Percentiles rank a stretch among this genome's conserved stretches.
These are phyloP conservation scores for Pseudopithomyces maydicus DNA, from an alignment of 2,329 filamentous ascomycete species.

Conservation along the genomic window DNA sequence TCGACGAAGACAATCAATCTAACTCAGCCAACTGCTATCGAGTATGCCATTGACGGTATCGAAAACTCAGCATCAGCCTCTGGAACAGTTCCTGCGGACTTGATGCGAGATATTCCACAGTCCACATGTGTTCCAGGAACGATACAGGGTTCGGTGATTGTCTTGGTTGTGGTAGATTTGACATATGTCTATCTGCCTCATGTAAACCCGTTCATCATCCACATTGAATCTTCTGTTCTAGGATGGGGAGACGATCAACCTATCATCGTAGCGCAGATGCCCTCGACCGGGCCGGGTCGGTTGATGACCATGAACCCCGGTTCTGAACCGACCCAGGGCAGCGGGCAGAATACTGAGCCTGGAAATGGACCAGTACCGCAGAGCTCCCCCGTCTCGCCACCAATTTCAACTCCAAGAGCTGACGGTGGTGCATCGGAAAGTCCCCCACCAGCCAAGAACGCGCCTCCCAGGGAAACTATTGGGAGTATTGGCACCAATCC, in stretches of 20 bases:
- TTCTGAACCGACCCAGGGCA: constrained; percentile 11
- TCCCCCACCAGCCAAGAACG: background rate
- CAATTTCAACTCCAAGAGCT: background rate
- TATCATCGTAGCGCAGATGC: constrained; percentile 13
- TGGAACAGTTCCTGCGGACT: constrained; percentile 41
- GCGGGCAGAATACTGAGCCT: background rate
- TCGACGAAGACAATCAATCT: constrained; percentile 43
- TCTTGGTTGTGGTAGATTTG: constrained; percentile 49
- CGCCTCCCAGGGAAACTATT: constrained; percentile 18
- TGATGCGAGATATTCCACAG: constrained; percentile 42
- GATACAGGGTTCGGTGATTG: constrained; percentile 47
- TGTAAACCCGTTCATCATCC: constrained; percentile 30
- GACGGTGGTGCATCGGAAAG: background rate
- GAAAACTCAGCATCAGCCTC: constrained; percentile 31
- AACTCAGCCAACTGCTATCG: constrained; percentile 40
- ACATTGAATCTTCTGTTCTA: constrained; percentile 34
- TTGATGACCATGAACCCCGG: constrained; percentile 23
- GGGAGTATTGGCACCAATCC: constrained; percentile 35
- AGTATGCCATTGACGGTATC: constrained; percentile 41
- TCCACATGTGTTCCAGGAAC: constrained; percentile 41
- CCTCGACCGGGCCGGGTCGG: constrained; percentile 2
- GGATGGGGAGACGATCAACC: constrained; percentile 29
- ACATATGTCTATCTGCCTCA: constrained; percentile 32
- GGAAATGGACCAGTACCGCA: background rate
- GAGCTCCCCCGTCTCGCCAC: background rate